Percentiles rank a stretch among this genome's conserved stretches.
phyloP scores from a whole-genome alignment of 1,139 yeast species.

The Yarrowia galli region DNA sequence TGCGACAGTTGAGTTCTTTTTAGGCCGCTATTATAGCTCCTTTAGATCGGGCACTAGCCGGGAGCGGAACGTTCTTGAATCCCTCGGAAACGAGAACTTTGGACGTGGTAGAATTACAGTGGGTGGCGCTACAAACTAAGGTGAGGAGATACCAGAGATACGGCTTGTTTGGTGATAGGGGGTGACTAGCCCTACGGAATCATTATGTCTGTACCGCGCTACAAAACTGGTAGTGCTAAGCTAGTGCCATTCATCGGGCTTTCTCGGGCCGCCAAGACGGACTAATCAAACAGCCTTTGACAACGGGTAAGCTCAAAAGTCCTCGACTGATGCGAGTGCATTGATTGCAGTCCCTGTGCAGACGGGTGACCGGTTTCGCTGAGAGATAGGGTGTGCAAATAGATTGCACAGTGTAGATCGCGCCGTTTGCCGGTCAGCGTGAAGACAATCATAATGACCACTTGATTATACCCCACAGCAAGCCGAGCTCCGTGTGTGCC shows the following conservation, averaged over 20 bases:
- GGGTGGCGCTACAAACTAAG: not conserved
- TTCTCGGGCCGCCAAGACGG: not conserved
- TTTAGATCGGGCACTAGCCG: not conserved
- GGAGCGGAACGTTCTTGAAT: not conserved
- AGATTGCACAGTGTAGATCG: not conserved
- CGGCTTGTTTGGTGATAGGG: too few relatives aligned
- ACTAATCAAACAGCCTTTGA: slow-evolving; percentile 4
- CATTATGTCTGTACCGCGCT: too few relatives aligned
- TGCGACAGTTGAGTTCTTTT: not conserved
- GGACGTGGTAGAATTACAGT: not conserved
- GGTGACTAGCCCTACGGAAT: too few relatives aligned
- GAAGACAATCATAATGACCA: not conserved
- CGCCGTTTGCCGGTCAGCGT: slow-evolving; percentile 5
- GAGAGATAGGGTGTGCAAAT: not conserved
- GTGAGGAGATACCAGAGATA: not conserved
- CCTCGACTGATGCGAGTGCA: slow-evolving; percentile 5
- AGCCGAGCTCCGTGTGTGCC: too few relatives aligned
- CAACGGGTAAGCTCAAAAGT: slow-evolving; percentile 9
- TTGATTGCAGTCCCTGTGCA: slow-evolving; percentile 7
- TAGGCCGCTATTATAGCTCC: not conserved
- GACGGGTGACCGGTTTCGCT: not conserved
- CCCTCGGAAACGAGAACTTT: not conserved
- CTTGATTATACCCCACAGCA: not conserved
- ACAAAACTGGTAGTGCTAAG: too few relatives aligned
- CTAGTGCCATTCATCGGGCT: not conserved